Evolutionary conservation across 2,329 filamentous ascomycete species (phyloP), one percentile per base, ranked within the genome.

Genomic region (Hymenoscyphus linearis): DNA sequence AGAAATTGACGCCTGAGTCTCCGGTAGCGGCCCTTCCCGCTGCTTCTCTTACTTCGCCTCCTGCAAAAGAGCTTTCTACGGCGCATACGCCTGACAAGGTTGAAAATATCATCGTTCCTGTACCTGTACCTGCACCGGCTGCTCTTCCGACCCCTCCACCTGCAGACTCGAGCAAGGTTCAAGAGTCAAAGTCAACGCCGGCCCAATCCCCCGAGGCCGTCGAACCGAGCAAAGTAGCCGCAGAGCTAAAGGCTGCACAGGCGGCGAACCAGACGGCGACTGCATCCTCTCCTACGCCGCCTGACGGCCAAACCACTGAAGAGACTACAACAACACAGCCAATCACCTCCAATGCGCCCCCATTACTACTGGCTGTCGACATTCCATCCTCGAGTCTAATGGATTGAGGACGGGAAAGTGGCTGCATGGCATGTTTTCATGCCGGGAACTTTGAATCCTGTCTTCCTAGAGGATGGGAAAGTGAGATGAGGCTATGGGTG

Each of bases 1-100:
- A 93, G 76, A 65, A 25, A 16, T 56, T 62, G 37, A 60, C 5
- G 16, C 44, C 13, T 22, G 44, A 25, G 44, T 50, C 18, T 10
- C 44, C 3, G 44, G 18, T 22, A 9, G 18, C 44, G 22, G 18
- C 13, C 22, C 18, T 50, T 50, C 44, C 44, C 13, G 13, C 25
- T 50, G 44, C 44, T 50, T 25, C 37, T 16, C 37, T 5, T n/a
- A n/a, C 13, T 16, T 40, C 44, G 2, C 44, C 44, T 50, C 18
- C 44, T 10, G 7, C 13, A 12, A 50, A 50, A 18, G 44, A 50
- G 44, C 7, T 25, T 50, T 13, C 44, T 47, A n/a, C 40, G 31
- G 31, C 31, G 40, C 40, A n/a, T 22, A 2, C n/a, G n/a, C 18
- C 40, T 7, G 40, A 18, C 44, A 25, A 50, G 18, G 10, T 13